A percentile compares a stretch with the other conserved stretches of the same genome.
phyloP scores from a whole-genome alignment of 2,329 filamentous ascomycete species.

The Nannizzia gypsea region DNA sequence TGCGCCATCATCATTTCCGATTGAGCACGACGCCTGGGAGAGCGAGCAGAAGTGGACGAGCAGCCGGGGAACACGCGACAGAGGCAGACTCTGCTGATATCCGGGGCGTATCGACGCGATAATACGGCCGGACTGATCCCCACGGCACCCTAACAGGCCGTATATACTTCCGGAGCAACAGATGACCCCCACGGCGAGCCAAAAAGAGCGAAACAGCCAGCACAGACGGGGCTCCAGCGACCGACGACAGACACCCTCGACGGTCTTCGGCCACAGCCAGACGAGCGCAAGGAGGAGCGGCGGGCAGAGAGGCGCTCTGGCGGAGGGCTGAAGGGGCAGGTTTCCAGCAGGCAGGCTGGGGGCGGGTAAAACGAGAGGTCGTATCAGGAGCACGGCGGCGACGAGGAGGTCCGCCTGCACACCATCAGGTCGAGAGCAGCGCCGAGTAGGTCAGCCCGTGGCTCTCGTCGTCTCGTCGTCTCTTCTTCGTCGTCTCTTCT shows the following conservation, averaged over 20 bases:
- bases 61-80: neutral
- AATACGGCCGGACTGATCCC: no score
- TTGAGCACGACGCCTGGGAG: slow-evolving; percentile 19
- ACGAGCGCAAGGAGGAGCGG: neutral
- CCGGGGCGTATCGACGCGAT: neutral
- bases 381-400: neutral
- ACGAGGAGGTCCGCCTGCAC: neutral
- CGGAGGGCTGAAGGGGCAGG: neutral
- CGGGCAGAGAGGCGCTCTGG: neutral
- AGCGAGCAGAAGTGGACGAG: neutral
- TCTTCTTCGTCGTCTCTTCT: neutral
- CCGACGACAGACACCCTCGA: no score
- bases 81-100: neutral
- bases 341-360: neutral
- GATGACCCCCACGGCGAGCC: no score
- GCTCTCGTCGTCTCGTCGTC: neutral
- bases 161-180: no score
- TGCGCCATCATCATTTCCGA: slow-evolving; percentile 44
- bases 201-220: no score
- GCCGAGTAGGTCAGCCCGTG: neutral
- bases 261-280: neutral
- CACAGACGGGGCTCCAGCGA: no score
- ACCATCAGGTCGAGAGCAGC: neutral
- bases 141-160: no score
- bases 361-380: neutral